A percentile compares a stretch with the other conserved stretches of the same genome.
These are phyloP conservation scores for Euphorbia tirucalli DNA, from an alignment of 345 rosid genomes.

Conservation along the genomic window DNA sequence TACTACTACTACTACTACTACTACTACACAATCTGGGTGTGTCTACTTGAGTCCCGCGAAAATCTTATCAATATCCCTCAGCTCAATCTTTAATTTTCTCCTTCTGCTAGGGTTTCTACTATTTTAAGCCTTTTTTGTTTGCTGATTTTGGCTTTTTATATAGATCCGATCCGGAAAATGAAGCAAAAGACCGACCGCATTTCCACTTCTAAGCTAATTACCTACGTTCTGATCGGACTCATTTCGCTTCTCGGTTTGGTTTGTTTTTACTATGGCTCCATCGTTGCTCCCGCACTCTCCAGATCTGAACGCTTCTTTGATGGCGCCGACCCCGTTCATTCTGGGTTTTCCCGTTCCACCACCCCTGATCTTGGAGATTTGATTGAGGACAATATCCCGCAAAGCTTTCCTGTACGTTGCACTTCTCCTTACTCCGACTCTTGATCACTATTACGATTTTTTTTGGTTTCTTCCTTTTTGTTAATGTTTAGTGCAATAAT, in stretches of 20 bases:
- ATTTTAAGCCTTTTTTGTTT: neutral
- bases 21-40: neutral
- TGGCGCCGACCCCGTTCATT: conserved; percentile 42
- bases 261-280: conserved; percentile 74
- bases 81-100: neutral
- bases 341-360: conserved; percentile 20
- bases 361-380: conserved; percentile 33
- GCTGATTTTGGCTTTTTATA: neutral
- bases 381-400: conserved; percentile 42
- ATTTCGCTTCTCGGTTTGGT: conserved; percentile 60
- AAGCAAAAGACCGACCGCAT: conserved; percentile 54
- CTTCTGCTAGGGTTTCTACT: neutral
- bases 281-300: conserved; percentile 65
- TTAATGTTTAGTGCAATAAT: neutral
- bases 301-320: conserved; percentile 46
- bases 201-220: conserved; percentile 46
- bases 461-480: neutral
- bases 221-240: conserved; percentile 53
- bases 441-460: neutral
- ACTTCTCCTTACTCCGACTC: neutral
- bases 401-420: conserved; percentile 63
- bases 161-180: conserved; percentile 27
- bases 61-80: neutral
- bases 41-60: neutral
- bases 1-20: too few species aligned